Conservation (phyloP, 1,139 yeast genomes). For the Yamadazyma dendronema region DNA sequence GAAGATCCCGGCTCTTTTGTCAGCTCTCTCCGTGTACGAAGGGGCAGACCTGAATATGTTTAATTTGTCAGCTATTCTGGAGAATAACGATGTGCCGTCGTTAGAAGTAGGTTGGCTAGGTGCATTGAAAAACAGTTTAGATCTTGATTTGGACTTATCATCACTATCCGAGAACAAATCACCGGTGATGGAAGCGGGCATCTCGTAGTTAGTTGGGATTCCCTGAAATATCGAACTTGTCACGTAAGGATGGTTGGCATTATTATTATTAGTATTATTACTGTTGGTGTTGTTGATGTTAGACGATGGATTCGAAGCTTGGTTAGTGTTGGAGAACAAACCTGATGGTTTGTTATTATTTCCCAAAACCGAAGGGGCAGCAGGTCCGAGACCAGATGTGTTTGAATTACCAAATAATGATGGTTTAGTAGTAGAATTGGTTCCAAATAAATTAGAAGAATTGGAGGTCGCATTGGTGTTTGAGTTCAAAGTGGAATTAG, state of each 20-base stretch:
- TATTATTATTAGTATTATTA: neutral
- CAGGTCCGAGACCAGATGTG: neutral
- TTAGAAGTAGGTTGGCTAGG: too few species aligned
- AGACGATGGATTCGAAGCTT: too few species aligned
- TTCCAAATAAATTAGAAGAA: neutral
- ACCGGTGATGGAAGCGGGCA: conserved; percentile 44
- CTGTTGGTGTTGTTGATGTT: neutral
- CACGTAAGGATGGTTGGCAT: conserved; percentile 7
- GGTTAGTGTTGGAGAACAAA: too few species aligned
- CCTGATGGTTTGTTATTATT: too few species aligned
- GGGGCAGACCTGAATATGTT: conserved; percentile 27
- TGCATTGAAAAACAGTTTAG: too few species aligned
- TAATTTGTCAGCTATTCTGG: conserved; percentile 38
- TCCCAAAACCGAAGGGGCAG: too few species aligned
- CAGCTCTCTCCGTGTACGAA: conserved; percentile 3
- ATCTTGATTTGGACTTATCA: neutral
- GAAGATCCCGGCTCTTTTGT: conserved; percentile 12
- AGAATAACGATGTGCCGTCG: conserved; percentile 22
- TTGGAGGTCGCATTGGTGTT: neutral
- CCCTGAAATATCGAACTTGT: conserved; percentile 12
- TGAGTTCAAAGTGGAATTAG: conserved; percentile 4
- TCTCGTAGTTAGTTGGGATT: conserved; percentile 13
- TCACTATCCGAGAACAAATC: conserved; percentile 21
- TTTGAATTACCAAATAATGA: neutral
- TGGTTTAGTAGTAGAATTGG: neutral